Percentiles rank a stretch among this genome's conserved stretches.
phyloP scores from a whole-genome alignment of 352 stramenopile species.

The Pythium phragmiticola region DNA sequence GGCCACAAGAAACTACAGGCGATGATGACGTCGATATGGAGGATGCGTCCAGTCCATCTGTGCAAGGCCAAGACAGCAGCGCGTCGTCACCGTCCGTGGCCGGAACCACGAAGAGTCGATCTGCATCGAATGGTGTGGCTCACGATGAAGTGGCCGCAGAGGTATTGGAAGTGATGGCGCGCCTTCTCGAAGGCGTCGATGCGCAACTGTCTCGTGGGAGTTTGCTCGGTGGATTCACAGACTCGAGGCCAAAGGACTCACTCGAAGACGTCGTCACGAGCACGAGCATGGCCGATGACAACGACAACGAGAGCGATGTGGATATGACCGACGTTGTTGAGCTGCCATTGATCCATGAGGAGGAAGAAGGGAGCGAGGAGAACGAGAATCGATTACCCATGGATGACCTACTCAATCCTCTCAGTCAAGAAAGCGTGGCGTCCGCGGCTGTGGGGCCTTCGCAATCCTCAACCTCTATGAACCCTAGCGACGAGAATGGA shows the following conservation, averaged over 20 bases:
- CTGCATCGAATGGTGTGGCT: background rate
- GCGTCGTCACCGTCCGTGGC: background rate
- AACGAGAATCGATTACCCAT: slow-evolving; percentile 15
- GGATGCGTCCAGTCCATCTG: background rate
- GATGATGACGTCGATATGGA: slow-evolving; percentile 21
- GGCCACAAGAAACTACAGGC: background rate
- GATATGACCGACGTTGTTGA: slow-evolving; percentile 16
- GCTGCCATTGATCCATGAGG: background rate
- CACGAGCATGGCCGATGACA: background rate
- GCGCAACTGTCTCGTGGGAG: background rate
- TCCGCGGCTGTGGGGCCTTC: background rate
- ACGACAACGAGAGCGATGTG: slow-evolving; percentile 34
- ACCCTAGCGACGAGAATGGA: slow-evolving; percentile 1
- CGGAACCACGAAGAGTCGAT: background rate
- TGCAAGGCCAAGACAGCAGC: background rate
- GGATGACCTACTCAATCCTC: slow-evolving; percentile 18
- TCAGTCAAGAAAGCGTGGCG: slow-evolving; percentile 9
- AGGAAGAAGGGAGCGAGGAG: background rate
- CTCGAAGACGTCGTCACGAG: background rate
- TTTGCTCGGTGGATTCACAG: slow-evolving; percentile 1
- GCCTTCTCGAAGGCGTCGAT: slow-evolving; percentile 9
- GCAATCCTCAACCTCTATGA: background rate
- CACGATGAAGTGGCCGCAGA: background rate
- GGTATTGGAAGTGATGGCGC: slow-evolving; percentile 7
- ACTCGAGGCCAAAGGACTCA: background rate